Evolutionary conservation across 192 early-diverging fungal genomes (phyloP).

Genomic region (Dimargaris cristalligena): DNA sequence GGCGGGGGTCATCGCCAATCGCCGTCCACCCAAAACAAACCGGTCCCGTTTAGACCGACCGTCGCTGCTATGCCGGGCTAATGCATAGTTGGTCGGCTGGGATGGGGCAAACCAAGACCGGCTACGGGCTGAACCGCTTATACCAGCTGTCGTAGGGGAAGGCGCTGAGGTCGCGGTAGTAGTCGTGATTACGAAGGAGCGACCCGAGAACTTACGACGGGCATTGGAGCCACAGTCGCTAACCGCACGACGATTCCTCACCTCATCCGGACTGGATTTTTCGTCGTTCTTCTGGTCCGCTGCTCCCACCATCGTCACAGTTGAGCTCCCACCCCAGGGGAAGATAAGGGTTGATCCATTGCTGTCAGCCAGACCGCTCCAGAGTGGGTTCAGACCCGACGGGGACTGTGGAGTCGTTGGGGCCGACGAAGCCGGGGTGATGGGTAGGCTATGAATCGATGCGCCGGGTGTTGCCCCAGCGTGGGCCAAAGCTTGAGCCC

Average conservation of each 20-base stretch:
- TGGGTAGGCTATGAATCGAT: slow-evolving; percentile 1
- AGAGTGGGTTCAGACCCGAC: too few species aligned
- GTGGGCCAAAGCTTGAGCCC: background rate
- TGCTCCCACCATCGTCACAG: background rate
- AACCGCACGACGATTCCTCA: background rate
- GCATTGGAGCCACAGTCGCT: background rate
- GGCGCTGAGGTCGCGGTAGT: too few species aligned
- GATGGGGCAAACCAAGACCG: background rate
- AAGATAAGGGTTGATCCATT: background rate
- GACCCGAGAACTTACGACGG: background rate
- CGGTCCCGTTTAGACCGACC: background rate
- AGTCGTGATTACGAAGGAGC: background rate
- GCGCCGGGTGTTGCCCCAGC: background rate
- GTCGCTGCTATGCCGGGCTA: background rate
- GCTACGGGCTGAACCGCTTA: background rate
- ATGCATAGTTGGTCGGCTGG: background rate
- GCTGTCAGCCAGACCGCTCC: too few species aligned
- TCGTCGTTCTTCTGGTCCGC: background rate
- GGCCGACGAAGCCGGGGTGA: background rate
- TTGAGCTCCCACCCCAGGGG: background rate
- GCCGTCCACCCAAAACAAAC: too few species aligned
- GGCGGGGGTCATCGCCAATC: too few species aligned
- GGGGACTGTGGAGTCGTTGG: background rate
- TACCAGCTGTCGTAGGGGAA: too few species aligned
- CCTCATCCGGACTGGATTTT: background rate